Percentiles rank a stretch among this genome's conserved stretches.
Evolutionary conservation across 768 basidiomycete species (phyloP).

Genomic region (Rubroboletus pulcherrimus): DNA sequence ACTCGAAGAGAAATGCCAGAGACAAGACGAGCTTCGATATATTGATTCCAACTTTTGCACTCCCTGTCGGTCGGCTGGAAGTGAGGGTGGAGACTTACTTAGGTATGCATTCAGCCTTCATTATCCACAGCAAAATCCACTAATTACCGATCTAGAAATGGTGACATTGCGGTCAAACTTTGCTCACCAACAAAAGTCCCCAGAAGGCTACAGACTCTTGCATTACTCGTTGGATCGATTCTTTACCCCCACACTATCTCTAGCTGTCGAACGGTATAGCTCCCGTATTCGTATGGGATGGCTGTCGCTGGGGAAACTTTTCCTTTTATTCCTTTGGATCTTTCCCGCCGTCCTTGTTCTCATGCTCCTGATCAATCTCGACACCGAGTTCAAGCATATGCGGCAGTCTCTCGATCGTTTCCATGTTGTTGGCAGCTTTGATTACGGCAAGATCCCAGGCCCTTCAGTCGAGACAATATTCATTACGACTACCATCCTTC

Average conservation of each 20-base stretch:
- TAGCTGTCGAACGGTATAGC: conserved; percentile 23
- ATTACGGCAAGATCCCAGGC: conserved; percentile 2
- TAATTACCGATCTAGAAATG: conserved; percentile 39
- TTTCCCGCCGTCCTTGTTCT: conserved; percentile 15
- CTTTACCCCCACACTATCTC: conserved; percentile 53
- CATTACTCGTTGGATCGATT: conserved; percentile 56
- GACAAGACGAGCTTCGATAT: conserved; percentile 39
- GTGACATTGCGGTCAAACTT: conserved; percentile 53
- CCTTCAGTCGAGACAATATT: conserved; percentile 25
- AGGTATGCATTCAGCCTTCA: conserved; percentile 40
- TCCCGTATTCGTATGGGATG: conserved; percentile 8
- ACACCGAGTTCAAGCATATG: conserved; percentile 25
- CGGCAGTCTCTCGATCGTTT: conserved; percentile 24
- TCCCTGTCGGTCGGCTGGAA: conserved; percentile 66
- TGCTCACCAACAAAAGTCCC: conserved; percentile 41
- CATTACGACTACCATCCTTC: conserved; percentile 28
- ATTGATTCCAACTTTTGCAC: conserved; percentile 65
- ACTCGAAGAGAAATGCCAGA: conserved; percentile 33
- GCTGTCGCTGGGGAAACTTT: conserved; percentile 9
- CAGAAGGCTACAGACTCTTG: conserved; percentile 45
- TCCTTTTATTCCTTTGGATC: conserved; percentile 15
- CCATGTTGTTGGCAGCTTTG: conserved; percentile 3
- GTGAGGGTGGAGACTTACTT: conserved; percentile 51
- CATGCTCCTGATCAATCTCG: conserved; percentile 24
- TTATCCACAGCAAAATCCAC: background rate